Evolutionary conservation across 495 filamentous ascomycete species (phyloP).

Genomic region (Xylaria curta): DNA sequence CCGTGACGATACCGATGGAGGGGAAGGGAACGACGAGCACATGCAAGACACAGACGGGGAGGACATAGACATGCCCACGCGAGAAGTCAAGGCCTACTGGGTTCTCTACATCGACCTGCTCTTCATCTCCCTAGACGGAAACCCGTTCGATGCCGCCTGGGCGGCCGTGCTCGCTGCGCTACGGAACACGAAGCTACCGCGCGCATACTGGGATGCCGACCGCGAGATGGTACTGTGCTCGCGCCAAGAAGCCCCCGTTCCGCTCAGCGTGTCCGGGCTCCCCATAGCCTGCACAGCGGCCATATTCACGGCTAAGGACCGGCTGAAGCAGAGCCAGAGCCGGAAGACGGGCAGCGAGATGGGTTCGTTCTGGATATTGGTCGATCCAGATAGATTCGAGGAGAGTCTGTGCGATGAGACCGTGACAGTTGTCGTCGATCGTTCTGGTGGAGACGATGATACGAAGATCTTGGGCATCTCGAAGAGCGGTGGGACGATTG

Average conservation of each 20-base stretch:
- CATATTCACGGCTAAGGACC: conserved; percentile 73
- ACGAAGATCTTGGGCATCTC: conserved; percentile 71
- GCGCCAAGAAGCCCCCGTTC: conserved; percentile 55
- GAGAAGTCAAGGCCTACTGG: conserved; percentile 85
- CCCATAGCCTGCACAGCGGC: conserved; percentile 76
- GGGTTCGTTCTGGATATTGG: conserved; percentile 73
- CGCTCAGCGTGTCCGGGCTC: conserved; percentile 61
- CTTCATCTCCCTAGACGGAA: conserved; percentile 89
- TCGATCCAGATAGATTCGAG: conserved; percentile 90
- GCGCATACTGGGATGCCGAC: conserved; percentile 86
- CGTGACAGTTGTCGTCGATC: conserved; percentile 75
- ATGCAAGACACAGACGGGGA: conserved; percentile 45
- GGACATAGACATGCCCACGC: conserved; percentile 29
- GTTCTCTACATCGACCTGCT: conserved; percentile 90
- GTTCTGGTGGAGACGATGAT: conserved; percentile 52
- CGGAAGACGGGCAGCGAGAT: conserved; percentile 51
- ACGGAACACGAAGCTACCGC: conserved; percentile 76
- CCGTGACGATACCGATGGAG: conserved; percentile 36
- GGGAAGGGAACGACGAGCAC: conserved; percentile 51
- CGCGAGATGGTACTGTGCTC: conserved; percentile 78
- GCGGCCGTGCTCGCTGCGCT: conserved; percentile 82
- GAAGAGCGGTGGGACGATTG: conserved; percentile 75
- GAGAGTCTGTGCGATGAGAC: conserved; percentile 79
- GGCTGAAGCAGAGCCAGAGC: conserved; percentile 30
- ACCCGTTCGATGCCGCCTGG: conserved; percentile 91